Conservation (phyloP, 345 rosid genomes). For the Jatropha curcas region DNA sequence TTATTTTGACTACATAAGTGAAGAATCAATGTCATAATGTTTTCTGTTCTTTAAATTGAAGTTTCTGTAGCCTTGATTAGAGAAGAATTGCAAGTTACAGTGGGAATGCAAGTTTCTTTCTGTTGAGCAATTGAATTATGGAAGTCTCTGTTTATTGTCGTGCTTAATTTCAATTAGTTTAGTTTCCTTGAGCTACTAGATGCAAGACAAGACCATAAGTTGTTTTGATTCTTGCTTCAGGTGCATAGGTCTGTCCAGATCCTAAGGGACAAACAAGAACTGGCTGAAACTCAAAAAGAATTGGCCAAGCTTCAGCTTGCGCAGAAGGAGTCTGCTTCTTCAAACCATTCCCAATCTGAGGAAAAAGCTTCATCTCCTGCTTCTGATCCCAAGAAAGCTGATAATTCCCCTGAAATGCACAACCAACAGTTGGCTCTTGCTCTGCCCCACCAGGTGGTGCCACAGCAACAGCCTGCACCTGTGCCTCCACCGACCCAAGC, state of each 20-base stretch:
- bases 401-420: slow-evolving; percentile 54
- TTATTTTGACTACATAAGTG: not conserved
- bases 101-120: not conserved
- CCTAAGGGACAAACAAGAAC: slow-evolving; percentile 96
- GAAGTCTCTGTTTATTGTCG: not conserved
- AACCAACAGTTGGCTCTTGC: slow-evolving; percentile 92
- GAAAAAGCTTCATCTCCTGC: slow-evolving; percentile 64
- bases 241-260: slow-evolving; percentile 98
- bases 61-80: not conserved
- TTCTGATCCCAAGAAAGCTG: slow-evolving; percentile 58
- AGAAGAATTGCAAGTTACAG: not conserved
- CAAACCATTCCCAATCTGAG: slow-evolving; percentile 68
- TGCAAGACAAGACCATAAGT: slow-evolving; percentile 10
- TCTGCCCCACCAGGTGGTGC: slow-evolving; percentile 77
- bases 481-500: slow-evolving; percentile 49
- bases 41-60: not conserved
- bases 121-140: not conserved
- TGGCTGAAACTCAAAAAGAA: slow-evolving; percentile 91
- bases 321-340: slow-evolving; percentile 79
- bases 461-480: slow-evolving; percentile 55
- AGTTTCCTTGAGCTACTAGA: not conserved
- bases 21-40: not conserved
- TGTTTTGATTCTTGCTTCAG: slow-evolving; percentile 41
- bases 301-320: slow-evolving; percentile 87
- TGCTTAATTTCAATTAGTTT: not conserved